phyloP scores from a whole-genome alignment of 1,284 basidiomycete species.

The Ganoderma lingzhi region DNA sequence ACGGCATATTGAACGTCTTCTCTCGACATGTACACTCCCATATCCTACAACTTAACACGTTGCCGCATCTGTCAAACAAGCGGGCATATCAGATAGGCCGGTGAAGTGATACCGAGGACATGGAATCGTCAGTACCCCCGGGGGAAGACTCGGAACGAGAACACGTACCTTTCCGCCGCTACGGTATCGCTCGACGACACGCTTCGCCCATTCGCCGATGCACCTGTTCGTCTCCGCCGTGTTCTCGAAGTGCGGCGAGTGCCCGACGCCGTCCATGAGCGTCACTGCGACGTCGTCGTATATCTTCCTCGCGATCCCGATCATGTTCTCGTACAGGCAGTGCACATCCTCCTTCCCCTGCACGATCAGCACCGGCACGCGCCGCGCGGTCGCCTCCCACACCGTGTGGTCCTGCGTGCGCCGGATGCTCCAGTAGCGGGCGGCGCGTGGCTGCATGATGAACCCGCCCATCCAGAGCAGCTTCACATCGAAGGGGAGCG shows the following conservation, averaged over 20 bases:
- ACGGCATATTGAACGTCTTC: neutral
- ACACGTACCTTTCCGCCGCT: constrained; percentile 1
- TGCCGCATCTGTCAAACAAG: constrained; percentile 7
- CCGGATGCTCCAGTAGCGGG: constrained; percentile 38
- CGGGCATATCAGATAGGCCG: constrained; percentile 3
- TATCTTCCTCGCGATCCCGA: constrained; percentile 39
- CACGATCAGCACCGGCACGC: constrained; percentile 45
- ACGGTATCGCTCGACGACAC: neutral
- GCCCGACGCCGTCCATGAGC: constrained; percentile 44
- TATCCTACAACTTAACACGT: constrained; percentile 2
- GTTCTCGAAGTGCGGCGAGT: constrained; percentile 40
- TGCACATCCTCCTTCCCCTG: constrained; percentile 45
- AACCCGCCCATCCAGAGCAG: constrained; percentile 46
- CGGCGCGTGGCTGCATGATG: constrained; percentile 44
- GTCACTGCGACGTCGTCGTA: constrained; percentile 42
- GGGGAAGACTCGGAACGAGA: neutral
- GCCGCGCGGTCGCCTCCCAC: constrained; percentile 40
- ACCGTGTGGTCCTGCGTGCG: constrained; percentile 45
- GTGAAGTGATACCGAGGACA: constrained; percentile 2
- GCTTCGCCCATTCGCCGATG: constrained; percentile 23
- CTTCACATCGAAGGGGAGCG: constrained; percentile 42
- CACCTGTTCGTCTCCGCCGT: constrained; percentile 30
- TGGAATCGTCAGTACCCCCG: neutral
- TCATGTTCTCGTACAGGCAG: constrained; percentile 37
- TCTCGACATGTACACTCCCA: neutral